Percentiles rank a stretch among this genome's conserved stretches.
Conservation (phyloP, 1,284 basidiomycete species). For the Mycena citricolor region DNA sequence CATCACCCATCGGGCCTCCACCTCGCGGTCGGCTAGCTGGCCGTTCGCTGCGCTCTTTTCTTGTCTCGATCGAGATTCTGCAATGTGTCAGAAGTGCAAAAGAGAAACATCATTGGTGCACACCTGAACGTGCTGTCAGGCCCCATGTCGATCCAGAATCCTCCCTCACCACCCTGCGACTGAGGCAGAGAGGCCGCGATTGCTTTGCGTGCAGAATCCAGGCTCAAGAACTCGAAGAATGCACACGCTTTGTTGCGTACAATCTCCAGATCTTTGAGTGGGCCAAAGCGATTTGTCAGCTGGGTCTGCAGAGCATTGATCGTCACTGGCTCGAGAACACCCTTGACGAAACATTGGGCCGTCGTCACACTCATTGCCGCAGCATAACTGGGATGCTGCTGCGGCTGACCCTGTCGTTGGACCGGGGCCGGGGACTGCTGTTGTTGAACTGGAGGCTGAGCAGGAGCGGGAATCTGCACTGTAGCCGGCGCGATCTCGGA, state of each 20-base stretch:
- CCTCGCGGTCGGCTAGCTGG: conserved; percentile 51
- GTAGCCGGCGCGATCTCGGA: conserved; percentile 56
- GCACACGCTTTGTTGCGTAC: conserved; percentile 89
- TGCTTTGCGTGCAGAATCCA: conserved; percentile 84
- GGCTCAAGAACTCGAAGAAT: conserved; percentile 84
- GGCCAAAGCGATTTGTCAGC: conserved; percentile 76
- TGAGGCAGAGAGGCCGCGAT: conserved; percentile 71
- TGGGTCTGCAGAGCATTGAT: conserved; percentile 56
- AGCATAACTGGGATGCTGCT: conserved; percentile 34
- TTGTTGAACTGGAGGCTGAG: conserved; percentile 38
- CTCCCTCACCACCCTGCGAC: conserved; percentile 81
- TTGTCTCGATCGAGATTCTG: conserved; percentile 80
- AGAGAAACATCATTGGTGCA: not conserved
- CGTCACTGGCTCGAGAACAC: conserved; percentile 75
- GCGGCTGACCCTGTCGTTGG: conserved; percentile 29
- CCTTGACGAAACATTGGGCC: conserved; percentile 87
- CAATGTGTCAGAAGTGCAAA: conserved; percentile 37
- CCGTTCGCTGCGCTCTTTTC: conserved; percentile 85
- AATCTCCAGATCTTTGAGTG: conserved; percentile 87
- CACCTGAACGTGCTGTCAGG: conserved; percentile 34
- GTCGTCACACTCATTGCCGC: conserved; percentile 66
- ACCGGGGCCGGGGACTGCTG: conserved; percentile 27
- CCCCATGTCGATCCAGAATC: conserved; percentile 72
- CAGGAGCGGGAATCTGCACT: conserved; percentile 37
- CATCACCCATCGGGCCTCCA: conserved; percentile 41